A percentile compares a stretch with the other conserved stretches of the same genome.
Evolutionary conservation across 768 basidiomycete genomes (phyloP).

Genomic region (Suillus clintonianus): DNA sequence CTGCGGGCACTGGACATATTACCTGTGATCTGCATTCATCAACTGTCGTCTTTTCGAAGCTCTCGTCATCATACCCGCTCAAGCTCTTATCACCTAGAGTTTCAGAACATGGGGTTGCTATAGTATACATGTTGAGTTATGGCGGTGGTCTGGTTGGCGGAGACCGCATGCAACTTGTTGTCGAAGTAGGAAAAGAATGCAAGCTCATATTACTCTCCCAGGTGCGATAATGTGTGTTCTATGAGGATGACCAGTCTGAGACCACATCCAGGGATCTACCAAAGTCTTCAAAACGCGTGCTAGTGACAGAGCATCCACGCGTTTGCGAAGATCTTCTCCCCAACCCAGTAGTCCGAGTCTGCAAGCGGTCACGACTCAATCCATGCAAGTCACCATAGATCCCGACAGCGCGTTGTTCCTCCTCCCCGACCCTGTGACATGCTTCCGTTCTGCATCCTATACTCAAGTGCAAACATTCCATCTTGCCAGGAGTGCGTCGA

Average conservation of each 20-base stretch:
- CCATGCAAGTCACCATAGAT: conserved; percentile 57
- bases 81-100: conserved; percentile 81
- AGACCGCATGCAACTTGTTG: conserved; percentile 67
- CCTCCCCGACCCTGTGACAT: conserved; percentile 92
- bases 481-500: conserved; percentile 59
- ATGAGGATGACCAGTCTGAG: conserved; percentile 7
- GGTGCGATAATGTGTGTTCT: conserved; percentile 43
- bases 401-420: conserved; percentile 65
- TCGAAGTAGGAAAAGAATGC: conserved; percentile 57
- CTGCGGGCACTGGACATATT: conserved; percentile 59
- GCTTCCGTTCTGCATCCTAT: conserved; percentile 84
- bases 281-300: conserved; percentile 88
- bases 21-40: conserved; percentile 52
- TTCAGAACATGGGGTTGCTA: conserved; percentile 49
- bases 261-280: conserved; percentile 72
- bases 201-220: conserved; percentile 81
- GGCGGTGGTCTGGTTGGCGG: conserved; percentile 92
- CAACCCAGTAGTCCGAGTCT: conserved; percentile 3
- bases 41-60: conserved; percentile 66
- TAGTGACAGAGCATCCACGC: conserved; percentile 56
- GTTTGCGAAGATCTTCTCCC: conserved; percentile 16
- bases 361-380: conserved; percentile 54
- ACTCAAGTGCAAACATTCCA: conserved; percentile 80
- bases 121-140: conserved; percentile 83
- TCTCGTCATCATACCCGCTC: conserved; percentile 82